Evolutionary conservation across 129 eudicot genomes (phyloP).

Genomic region (Lactuca sativa): DNA sequence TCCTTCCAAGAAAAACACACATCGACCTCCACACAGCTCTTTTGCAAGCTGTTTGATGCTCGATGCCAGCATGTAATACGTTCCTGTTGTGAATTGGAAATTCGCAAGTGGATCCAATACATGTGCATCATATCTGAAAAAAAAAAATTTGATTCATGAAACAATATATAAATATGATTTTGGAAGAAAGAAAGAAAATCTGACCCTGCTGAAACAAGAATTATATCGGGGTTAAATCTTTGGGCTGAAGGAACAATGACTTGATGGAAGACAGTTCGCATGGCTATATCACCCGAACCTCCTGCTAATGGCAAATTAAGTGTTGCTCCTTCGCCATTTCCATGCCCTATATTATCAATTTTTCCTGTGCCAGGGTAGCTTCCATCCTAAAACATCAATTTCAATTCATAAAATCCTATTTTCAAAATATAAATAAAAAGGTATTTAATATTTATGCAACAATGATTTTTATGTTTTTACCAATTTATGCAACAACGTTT

Average conservation of each 20-base stretch:
- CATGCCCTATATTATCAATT: conserved; percentile 62
- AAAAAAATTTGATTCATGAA: neutral
- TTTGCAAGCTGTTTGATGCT: conserved; percentile 82
- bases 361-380: conserved; percentile 99
- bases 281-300: conserved; percentile 86
- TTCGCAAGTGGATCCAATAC: conserved; percentile 84
- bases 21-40: conserved; percentile 86
- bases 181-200: neutral
- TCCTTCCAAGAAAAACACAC: conserved; percentile 95
- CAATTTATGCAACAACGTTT: neutral
- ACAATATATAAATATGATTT: neutral
- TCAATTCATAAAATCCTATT: neutral
- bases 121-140: conserved; percentile 78
- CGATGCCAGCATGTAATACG: conserved; percentile 85
- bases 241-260: conserved; percentile 84
- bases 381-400: conserved; percentile 62
- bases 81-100: conserved; percentile 88
- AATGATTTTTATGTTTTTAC: no score
- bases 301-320: conserved; percentile 89
- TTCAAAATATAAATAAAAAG: neutral
- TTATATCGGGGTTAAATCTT: conserved; percentile 89
- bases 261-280: conserved; percentile 78
- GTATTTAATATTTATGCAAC: no score
- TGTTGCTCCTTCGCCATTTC: conserved; percentile 86
- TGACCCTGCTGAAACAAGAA: conserved; percentile 97